Evolutionary conservation across 2,329 filamentous ascomycete species (phyloP).

Genomic region (Ophioceras dolichostomum): DNA sequence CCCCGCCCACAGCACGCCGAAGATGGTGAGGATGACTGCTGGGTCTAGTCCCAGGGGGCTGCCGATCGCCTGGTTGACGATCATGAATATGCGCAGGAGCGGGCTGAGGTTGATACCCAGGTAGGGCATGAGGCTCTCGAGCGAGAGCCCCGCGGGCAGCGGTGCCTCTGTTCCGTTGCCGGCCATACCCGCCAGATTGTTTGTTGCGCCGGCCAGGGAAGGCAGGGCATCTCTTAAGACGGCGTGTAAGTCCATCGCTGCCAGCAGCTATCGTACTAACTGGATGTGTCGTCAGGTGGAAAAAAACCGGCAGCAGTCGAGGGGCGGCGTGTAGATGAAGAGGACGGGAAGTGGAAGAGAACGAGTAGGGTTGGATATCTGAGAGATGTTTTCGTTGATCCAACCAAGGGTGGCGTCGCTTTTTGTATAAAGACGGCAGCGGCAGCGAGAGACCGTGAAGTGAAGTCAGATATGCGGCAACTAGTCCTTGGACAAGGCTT

Average conservation of each 20-base stretch:
- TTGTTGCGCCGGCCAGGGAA: neutral
- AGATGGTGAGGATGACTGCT: conserved; percentile 28
- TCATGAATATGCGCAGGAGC: conserved; percentile 25
- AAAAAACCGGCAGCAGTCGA: neutral
- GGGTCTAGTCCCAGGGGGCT: conserved; percentile 34
- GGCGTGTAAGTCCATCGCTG: conserved; percentile 1
- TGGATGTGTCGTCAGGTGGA: neutral
- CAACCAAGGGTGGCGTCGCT: neutral
- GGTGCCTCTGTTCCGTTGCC: conserved; percentile 7
- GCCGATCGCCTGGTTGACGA: conserved; percentile 32
- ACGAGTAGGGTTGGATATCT: too few species aligned
- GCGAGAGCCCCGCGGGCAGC: conserved; percentile 4
- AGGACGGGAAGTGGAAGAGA: too few species aligned
- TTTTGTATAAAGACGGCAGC: too few species aligned
- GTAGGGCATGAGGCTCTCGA: conserved; percentile 23
- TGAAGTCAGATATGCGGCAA: too few species aligned
- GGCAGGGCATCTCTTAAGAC: neutral
- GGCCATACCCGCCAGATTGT: conserved; percentile 7
- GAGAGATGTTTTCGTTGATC: neutral
- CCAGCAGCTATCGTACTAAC: neutral
- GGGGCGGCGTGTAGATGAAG: too few species aligned
- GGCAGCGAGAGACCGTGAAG: too few species aligned
- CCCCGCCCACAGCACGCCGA: conserved; percentile 37
- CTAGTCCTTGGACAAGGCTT: too few species aligned
- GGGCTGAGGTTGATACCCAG: conserved; percentile 28